phyloP scores from a whole-genome alignment of 116 monocot species.

The Trichopus zeylanicus region DNA sequence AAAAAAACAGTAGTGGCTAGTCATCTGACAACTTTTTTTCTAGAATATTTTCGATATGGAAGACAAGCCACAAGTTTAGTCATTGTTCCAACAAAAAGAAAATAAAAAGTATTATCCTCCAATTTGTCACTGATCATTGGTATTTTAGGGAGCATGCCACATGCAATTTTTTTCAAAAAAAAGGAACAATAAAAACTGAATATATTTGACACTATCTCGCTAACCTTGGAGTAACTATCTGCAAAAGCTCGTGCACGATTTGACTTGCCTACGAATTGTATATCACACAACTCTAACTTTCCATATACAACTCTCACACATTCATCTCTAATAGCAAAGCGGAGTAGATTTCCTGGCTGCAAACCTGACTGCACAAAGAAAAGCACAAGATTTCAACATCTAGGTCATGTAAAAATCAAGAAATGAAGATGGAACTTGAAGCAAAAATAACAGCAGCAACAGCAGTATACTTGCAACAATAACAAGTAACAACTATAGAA shows the following conservation, averaged over 20 bases:
- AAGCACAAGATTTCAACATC: not conserved
- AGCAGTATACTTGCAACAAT: too few relatives aligned
- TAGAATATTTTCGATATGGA: too few relatives aligned
- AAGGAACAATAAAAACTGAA: not conserved
- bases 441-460: not conserved
- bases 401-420: not conserved
- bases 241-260: slow-evolving; percentile 81
- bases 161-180: not conserved
- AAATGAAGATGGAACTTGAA: not conserved
- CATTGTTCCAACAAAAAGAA: too few relatives aligned
- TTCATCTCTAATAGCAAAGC: slow-evolving; percentile 74
- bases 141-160: too few relatives aligned
- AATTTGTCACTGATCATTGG: too few relatives aligned
- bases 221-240: slow-evolving; percentile 92
- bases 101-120: too few relatives aligned
- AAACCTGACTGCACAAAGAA: slow-evolving; percentile 46
- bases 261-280: slow-evolving; percentile 55
- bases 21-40: too few relatives aligned
- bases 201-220: not conserved
- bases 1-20: too few relatives aligned
- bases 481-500: too few relatives aligned
- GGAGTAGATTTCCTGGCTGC: slow-evolving; percentile 54
- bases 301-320: slow-evolving; percentile 56
- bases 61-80: too few relatives aligned
- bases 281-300: slow-evolving; percentile 56